Percentiles rank a stretch among this genome's conserved stretches.
phyloP scores from a whole-genome alignment of 2,329 filamentous ascomycete genomes.

The Fusarium staphyleae region DNA sequence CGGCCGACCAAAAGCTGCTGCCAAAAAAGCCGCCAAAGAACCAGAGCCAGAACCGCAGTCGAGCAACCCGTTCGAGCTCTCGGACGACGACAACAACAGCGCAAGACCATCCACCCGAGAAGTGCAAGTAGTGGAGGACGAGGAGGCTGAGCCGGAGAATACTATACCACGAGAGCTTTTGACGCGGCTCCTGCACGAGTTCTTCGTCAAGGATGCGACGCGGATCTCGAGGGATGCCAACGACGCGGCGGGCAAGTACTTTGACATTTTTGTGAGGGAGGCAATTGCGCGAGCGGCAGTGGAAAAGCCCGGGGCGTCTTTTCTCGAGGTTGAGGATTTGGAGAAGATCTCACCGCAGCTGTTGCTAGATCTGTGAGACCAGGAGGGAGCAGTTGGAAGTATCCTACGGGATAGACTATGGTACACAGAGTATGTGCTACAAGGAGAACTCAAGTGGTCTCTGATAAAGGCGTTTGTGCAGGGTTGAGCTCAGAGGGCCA shows the following conservation, averaged over 20 bases:
- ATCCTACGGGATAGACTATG: not conserved
- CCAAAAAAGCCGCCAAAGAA: conserved; percentile 34
- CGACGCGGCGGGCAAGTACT: conserved; percentile 78
- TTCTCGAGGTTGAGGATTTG: conserved; percentile 86
- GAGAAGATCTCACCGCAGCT: conserved; percentile 88
- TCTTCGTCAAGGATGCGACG: conserved; percentile 76
- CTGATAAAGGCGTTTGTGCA: too few relatives aligned
- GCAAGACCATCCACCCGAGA: conserved; percentile 31
- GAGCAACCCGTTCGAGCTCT: conserved; percentile 49
- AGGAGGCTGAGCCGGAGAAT: conserved; percentile 49
- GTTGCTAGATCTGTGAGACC: conserved; percentile 78
- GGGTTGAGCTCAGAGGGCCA: too few relatives aligned
- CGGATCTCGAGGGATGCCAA: conserved; percentile 81
- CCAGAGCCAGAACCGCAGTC: conserved; percentile 39
- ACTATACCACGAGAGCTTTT: conserved; percentile 77
- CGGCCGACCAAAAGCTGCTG: conserved; percentile 46
- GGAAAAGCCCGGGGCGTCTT: conserved; percentile 69
- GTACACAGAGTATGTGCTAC: not conserved
- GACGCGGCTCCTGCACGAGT: conserved; percentile 77
- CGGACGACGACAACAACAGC: conserved; percentile 40
- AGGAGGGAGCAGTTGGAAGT: not conserved
- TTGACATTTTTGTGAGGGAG: conserved; percentile 91
- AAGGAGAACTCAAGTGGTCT: too few relatives aligned
- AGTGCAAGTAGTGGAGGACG: conserved; percentile 38
- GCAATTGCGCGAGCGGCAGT: conserved; percentile 80